A percentile compares a stretch with the other conserved stretches of the same genome.
Evolutionary conservation across 257 asterid species (phyloP).

Genomic region (Vinca minor): DNA sequence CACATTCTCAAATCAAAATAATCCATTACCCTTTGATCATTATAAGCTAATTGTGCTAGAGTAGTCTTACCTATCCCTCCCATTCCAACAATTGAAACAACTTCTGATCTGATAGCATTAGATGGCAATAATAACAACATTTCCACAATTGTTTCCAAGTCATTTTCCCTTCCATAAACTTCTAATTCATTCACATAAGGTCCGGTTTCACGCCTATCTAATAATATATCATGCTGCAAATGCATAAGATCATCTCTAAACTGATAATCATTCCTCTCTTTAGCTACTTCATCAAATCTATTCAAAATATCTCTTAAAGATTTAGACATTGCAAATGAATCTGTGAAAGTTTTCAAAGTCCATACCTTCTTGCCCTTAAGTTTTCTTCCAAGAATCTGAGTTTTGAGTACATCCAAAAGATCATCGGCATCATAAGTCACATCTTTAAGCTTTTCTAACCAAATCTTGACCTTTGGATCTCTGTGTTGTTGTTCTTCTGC

Average conservation of each 20-base stretch:
- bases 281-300: neutral
- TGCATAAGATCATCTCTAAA: too few species aligned
- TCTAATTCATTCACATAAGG: neutral
- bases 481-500: neutral
- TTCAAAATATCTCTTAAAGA: neutral
- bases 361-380: neutral
- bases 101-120: neutral
- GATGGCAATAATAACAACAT: neutral
- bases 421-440: constrained; percentile 5
- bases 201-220: constrained; percentile 1
- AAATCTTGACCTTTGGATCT: neutral
- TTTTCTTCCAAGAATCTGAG: neutral
- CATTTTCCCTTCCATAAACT: neutral
- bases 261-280: neutral
- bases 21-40: neutral
- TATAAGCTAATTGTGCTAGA: neutral
- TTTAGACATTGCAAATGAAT: neutral
- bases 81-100: constrained; percentile 1
- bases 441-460: constrained; percentile 1
- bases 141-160: neutral
- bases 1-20: neutral
- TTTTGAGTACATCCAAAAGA: neutral
- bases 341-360: neutral
- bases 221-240: neutral
- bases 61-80: too few species aligned